These are phyloP conservation scores for Sugiyamaella xylanicola DNA, from an alignment of 1,139 yeast genomes.

Conservation along the genomic window DNA sequence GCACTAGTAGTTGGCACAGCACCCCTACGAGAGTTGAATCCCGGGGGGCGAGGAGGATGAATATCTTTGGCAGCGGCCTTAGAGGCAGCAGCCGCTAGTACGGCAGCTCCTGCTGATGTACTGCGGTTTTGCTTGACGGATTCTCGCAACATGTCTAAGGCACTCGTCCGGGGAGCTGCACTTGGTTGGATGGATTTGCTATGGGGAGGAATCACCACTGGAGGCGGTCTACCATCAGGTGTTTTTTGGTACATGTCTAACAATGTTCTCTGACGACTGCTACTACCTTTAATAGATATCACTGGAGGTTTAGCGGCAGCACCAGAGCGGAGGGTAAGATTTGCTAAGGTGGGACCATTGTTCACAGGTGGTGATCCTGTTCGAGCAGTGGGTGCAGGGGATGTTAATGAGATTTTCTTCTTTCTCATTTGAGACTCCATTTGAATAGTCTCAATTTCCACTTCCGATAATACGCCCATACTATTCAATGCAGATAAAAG, in stretches of 20 bases:
- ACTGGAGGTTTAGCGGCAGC: not conserved
- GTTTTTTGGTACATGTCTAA: conserved; percentile 28
- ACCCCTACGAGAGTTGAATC: conserved; percentile 56
- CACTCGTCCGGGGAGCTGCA: conserved; percentile 31
- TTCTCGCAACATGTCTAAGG: conserved; percentile 37
- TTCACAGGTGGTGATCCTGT: not conserved
- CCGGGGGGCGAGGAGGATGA: conserved; percentile 79
- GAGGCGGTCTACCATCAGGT: conserved; percentile 25
- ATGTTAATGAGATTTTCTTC: conserved; percentile 23
- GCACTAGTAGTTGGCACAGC: conserved; percentile 29
- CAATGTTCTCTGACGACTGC: conserved; percentile 29
- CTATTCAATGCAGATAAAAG: conserved; percentile 31
- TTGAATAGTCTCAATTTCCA: conserved; percentile 28
- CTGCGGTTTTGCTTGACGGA: conserved; percentile 26
- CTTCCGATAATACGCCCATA: conserved; percentile 22
- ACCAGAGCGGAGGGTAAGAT: conserved; percentile 2
- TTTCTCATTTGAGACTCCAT: conserved; percentile 8
- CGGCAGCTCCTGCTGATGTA: conserved; percentile 14
- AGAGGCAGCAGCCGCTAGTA: conserved; percentile 12
- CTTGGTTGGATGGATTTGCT: conserved; percentile 19
- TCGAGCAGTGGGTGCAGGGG: conserved; percentile 18
- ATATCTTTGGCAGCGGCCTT: conserved; percentile 35
- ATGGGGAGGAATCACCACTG: conserved; percentile 9
- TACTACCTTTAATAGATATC: not conserved
- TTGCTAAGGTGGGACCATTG: not conserved